These are phyloP conservation scores for Glycine soja DNA, from an alignment of 306 rosid genomes.

Conservation along the genomic window DNA sequence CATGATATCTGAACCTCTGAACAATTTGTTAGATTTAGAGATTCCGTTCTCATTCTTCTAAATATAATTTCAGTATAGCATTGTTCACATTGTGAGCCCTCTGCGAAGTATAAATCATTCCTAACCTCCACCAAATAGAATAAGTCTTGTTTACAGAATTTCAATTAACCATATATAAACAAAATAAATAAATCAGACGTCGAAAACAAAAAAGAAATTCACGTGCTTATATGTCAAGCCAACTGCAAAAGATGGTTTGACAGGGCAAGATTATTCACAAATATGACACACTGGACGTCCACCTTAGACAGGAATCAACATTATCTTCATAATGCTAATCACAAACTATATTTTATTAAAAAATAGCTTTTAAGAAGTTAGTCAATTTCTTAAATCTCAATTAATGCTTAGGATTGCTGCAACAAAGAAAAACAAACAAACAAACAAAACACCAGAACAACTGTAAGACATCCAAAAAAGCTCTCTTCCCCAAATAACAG, in stretches of 20 bases:
- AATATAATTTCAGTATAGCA: constrained; percentile 5
- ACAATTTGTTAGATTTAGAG: neutral
- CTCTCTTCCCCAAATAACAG: neutral
- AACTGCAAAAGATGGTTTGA: constrained; percentile 1
- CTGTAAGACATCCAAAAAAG: neutral
- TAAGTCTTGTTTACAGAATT: constrained; percentile 8
- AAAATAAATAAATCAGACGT: neutral
- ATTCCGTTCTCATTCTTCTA: constrained; percentile 12
- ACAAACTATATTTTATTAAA: neutral
- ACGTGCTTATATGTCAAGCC: constrained; percentile 33
- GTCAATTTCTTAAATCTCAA: constrained; percentile 29
- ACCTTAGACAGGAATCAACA: constrained; percentile 26
- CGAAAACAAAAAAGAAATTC: neutral
- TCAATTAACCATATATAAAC: constrained; percentile 1
- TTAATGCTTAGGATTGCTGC: neutral
- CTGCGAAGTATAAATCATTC: neutral
- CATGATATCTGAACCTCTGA: constrained; percentile 1
- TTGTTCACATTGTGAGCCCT: neutral
- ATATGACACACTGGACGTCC: neutral
- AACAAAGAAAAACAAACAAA: constrained; percentile 31
- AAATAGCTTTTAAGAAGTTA: neutral
- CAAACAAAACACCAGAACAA: neutral
- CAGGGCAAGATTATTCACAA: constrained; percentile 36
- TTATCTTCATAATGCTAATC: constrained; percentile 9
- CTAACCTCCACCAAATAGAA: neutral